These are phyloP conservation scores for Xanthoceras sorbifolium DNA, from an alignment of 345 rosid genomes.

Conservation along the genomic window DNA sequence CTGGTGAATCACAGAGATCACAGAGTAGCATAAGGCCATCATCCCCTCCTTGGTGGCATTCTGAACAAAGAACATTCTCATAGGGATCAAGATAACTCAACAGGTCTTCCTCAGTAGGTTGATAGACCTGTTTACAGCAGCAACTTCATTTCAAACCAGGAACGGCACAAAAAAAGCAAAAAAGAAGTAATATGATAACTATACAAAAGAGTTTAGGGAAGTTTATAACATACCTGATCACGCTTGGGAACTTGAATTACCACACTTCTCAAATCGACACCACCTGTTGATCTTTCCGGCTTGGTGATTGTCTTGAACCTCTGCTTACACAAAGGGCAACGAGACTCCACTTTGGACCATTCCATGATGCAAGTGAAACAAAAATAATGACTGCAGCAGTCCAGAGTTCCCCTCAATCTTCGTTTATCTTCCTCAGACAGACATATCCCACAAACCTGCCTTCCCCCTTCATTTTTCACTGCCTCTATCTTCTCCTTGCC, in stretches of 20 bases:
- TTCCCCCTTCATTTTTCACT: constrained; percentile 46
- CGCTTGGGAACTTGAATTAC: constrained; percentile 78
- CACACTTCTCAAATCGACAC: constrained; percentile 72
- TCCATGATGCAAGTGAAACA: constrained; percentile 96
- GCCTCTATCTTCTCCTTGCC: constrained; percentile 82
- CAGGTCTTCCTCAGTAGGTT: constrained; percentile 96
- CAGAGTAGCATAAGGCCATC: constrained; percentile 98
- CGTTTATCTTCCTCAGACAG: constrained; percentile 89
- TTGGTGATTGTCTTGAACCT: constrained; percentile 84
- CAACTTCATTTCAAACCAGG: constrained; percentile 18
- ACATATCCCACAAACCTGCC: constrained; percentile 91
- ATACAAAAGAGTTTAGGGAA: constrained; percentile 4
- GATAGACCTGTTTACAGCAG: constrained; percentile 70
- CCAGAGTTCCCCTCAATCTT: constrained; percentile 73
- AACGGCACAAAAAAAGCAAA: constrained; percentile 9
- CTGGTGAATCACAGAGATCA: constrained; percentile 97
- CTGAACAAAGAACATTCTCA: constrained; percentile 89
- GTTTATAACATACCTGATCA: constrained; percentile 69
- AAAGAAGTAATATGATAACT: constrained; percentile 1
- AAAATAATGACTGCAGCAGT: constrained; percentile 93
- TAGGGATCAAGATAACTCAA: constrained; percentile 93
- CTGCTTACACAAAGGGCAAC: constrained; percentile 96
- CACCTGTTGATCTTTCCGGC: constrained; percentile 73
- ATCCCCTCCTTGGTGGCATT: constrained; percentile 94
- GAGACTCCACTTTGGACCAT: constrained; percentile 98